Conservation (phyloP, 208 protist genomes). For the Tritrichomonas musculus region DNA sequence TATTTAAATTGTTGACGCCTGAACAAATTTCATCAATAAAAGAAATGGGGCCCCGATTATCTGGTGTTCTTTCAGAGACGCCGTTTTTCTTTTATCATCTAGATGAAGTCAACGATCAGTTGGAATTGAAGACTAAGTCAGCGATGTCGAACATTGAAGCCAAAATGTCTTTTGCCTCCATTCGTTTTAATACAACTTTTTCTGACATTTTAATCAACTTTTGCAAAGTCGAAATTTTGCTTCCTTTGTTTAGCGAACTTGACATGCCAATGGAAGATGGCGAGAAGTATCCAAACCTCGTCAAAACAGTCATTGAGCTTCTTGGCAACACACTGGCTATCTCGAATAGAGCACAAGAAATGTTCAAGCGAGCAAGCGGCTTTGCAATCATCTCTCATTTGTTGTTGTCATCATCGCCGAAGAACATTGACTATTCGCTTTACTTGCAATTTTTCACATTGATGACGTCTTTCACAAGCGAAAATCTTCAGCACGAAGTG, state of each 20-base stretch:
- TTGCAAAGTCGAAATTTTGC: background rate
- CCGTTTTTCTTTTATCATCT: background rate
- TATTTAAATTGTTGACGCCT: background rate
- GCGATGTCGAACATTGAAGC: background rate
- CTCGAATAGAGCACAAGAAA: background rate
- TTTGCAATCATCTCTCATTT: constrained; percentile 15
- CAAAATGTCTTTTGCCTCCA: background rate
- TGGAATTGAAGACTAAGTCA: background rate
- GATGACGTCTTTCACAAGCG: background rate
- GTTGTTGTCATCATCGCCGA: background rate
- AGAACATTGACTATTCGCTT: background rate
- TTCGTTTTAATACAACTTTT: background rate
- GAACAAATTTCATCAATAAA: background rate
- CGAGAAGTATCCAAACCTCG: background rate
- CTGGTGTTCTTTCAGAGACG: no score
- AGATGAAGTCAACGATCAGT: background rate
- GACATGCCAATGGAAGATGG: background rate
- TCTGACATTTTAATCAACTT: background rate
- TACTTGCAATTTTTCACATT: background rate
- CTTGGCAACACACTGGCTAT: background rate
- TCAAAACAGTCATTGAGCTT: background rate
- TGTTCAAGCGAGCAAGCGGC: background rate
- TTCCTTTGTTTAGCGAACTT: background rate
- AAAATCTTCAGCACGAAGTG: background rate
- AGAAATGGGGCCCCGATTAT: background rate